phyloP scores from a whole-genome alignment of 202 grass and related monocot species.

The Zoysia matrella region DNA sequence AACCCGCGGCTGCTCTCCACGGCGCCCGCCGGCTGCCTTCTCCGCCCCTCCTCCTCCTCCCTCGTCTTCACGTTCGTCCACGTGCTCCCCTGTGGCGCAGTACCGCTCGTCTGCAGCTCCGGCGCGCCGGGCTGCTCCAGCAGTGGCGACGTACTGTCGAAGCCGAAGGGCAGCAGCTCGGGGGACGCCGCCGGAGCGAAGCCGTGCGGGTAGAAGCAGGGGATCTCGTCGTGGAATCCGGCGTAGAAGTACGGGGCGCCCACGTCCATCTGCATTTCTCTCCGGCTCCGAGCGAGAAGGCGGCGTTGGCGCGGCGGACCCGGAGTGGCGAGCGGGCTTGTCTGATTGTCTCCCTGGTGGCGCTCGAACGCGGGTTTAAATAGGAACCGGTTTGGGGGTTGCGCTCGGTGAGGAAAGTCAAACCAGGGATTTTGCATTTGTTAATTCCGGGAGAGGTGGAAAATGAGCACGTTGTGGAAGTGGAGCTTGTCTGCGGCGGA shows the following conservation, averaged over 20 bases:
- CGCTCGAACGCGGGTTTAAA: conserved; percentile 41
- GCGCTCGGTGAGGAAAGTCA: conserved; percentile 29
- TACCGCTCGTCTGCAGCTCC: no score
- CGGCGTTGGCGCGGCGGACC: not conserved
- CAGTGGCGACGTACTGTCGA: conserved; percentile 21
- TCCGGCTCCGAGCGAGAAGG: not conserved
- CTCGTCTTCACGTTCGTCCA: no score
- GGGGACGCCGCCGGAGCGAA: conserved; percentile 55
- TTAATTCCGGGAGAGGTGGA: not conserved
- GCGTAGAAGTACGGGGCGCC: conserved; percentile 36
- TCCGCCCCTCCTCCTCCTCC: no score
- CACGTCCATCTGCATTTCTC: conserved; percentile 67
- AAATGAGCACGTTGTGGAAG: conserved; percentile 16
- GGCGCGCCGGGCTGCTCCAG: not conserved
- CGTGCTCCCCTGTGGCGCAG: no score
- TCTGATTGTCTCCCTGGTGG: not conserved
- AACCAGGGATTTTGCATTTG: conserved; percentile 8
- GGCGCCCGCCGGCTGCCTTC: no score
- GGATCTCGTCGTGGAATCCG: conserved; percentile 56
- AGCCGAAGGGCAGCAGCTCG: conserved; percentile 60
- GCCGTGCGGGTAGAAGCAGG: conserved; percentile 36
- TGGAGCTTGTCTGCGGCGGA: not conserved
- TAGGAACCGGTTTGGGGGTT: conserved; percentile 16
- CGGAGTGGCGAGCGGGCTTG: not conserved
- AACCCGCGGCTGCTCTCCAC: no score